A percentile compares a stretch with the other conserved stretches of the same genome.
phyloP scores from a whole-genome alignment of 495 filamentous ascomycete genomes.

The Chaetomium fimeti region DNA sequence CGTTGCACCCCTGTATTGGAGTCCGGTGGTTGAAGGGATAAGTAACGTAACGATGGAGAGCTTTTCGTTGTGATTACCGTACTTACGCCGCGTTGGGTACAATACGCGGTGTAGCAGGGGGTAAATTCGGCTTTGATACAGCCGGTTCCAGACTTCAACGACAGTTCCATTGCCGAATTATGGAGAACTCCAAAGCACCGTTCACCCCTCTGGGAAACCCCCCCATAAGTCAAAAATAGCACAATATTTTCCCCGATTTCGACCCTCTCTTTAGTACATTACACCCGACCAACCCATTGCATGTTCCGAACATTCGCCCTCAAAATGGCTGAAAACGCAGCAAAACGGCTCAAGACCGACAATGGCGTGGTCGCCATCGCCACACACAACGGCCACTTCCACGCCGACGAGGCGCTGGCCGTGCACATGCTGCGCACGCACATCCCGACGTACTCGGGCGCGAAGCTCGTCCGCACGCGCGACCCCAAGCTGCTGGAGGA shows the following conservation, averaged over 20 bases:
- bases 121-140: no score
- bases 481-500: slow-evolving; percentile 72
- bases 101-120: not conserved
- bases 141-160: not conserved
- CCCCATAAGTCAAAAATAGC: not conserved
- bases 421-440: slow-evolving; percentile 86
- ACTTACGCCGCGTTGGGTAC: not conserved
- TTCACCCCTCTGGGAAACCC: not conserved
- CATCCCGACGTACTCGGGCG: slow-evolving; percentile 73
- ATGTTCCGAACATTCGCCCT: slow-evolving; percentile 27
- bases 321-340: slow-evolving; percentile 60
- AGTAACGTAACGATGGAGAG: not conserved
- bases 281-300: slow-evolving; percentile 1
- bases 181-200: not conserved
- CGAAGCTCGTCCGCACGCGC: slow-evolving; percentile 79
- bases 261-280: not conserved
- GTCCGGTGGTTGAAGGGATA: no score
- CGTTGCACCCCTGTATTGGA: slow-evolving; percentile 8
- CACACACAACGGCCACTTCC: slow-evolving; percentile 96
- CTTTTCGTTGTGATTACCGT: not conserved
- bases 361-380: slow-evolving; percentile 64
- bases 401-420: slow-evolving; percentile 98
- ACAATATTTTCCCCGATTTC: not conserved
- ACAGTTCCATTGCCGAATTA: not conserved
- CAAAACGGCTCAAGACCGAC: slow-evolving; percentile 67